Conservation (phyloP, 495 filamentous ascomycete species). For the Aspergillus biplanus region DNA sequence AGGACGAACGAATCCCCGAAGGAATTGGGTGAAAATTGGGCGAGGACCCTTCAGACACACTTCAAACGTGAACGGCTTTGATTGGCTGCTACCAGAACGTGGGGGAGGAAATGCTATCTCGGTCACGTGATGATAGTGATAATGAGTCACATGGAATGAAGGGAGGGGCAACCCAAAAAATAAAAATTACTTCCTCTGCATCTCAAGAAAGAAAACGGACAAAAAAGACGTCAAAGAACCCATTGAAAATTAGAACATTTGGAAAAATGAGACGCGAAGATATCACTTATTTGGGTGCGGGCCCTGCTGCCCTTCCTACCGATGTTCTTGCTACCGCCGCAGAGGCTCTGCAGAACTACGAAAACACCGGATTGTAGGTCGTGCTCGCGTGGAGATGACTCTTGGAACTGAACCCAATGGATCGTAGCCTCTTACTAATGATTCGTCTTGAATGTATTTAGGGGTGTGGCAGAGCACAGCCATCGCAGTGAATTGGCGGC, state of each 20-base stretch:
- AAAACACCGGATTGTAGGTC: constrained; percentile 76
- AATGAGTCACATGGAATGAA: constrained; percentile 22
- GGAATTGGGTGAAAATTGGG: too few relatives aligned
- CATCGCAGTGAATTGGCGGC: constrained; percentile 81
- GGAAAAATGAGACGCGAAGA: constrained; percentile 54
- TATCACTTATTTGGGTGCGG: constrained; percentile 81
- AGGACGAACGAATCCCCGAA: too few relatives aligned
- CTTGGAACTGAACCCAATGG: too few relatives aligned
- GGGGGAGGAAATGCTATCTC: neutral
- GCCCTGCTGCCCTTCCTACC: constrained; percentile 82
- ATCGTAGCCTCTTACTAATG: neutral
- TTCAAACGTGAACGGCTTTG: neutral
- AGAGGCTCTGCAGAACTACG: constrained; percentile 77
- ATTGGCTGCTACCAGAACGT: neutral
- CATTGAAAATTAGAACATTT: constrained; percentile 11
- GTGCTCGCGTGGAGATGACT: neutral
- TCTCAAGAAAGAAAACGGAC: too few relatives aligned
- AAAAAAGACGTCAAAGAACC: neutral
- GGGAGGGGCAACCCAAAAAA: neutral
- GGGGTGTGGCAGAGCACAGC: constrained; percentile 73
- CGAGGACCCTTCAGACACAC: neutral
- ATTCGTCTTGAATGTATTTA: constrained; percentile 5
- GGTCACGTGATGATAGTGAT: neutral
- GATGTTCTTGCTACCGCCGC: constrained; percentile 74
- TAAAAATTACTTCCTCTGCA: neutral